Percentiles rank a stretch among this genome's conserved stretches.
phyloP scores from a whole-genome alignment of 768 basidiomycete genomes.

The Lentinula aciculospora region DNA sequence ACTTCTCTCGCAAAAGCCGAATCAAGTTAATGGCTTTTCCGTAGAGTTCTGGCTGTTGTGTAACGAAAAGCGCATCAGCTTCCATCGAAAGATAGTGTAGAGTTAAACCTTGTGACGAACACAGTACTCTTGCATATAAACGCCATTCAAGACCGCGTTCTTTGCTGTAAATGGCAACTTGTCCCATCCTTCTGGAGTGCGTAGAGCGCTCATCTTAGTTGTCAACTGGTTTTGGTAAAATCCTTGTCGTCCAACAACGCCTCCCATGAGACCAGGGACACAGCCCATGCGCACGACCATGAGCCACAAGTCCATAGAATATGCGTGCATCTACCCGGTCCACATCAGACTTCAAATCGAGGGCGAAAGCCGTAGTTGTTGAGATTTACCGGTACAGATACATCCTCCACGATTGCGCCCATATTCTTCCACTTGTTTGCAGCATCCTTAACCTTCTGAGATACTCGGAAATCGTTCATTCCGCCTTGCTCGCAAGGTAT shows the following conservation, averaged over 20 bases:
- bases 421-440: background rate
- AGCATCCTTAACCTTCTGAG: background rate
- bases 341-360: background rate
- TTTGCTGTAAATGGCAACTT: constrained; percentile 1
- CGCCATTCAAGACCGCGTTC: constrained; percentile 4
- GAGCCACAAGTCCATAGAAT: background rate
- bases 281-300: background rate
- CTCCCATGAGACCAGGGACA: background rate
- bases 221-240: background rate
- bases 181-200: constrained; percentile 3
- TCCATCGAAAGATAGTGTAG: background rate
- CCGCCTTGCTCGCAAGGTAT: background rate
- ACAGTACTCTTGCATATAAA: constrained; percentile 1
- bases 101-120: background rate
- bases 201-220: background rate
- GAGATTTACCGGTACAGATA: background rate
- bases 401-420: constrained; percentile 1
- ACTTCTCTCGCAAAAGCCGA: background rate
- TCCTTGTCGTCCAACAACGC: background rate
- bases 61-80: background rate
- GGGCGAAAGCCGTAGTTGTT: background rate
- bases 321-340: background rate
- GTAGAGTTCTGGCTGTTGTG: constrained; percentile 1
- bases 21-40: constrained; percentile 2
- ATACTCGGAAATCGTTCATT: background rate